phyloP scores from a whole-genome alignment of 2,329 filamentous ascomycete genomes.

The Clonostachys byssicola region DNA sequence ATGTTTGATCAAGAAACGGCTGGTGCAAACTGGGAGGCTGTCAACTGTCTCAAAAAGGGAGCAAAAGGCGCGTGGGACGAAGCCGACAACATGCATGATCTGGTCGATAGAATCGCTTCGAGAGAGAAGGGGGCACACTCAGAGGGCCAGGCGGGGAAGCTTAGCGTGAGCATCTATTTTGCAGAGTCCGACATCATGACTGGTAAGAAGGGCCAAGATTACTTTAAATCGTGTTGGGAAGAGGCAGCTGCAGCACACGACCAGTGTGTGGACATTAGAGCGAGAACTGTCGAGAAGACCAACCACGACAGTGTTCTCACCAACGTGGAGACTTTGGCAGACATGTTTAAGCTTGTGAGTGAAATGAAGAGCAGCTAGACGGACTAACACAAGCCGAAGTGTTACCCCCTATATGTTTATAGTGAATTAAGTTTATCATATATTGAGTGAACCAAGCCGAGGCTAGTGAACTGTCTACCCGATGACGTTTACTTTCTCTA shows the following conservation, averaged over 20 bases:
- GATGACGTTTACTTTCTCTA: too few relatives aligned
- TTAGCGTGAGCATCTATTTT: conserved; percentile 7
- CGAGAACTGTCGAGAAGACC: conserved; percentile 1
- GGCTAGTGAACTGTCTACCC: too few relatives aligned
- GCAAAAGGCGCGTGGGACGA: conserved; percentile 5
- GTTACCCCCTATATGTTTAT: too few relatives aligned
- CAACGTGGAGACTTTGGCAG: conserved; percentile 4
- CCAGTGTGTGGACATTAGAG: conserved; percentile 8
- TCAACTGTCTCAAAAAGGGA: conserved; percentile 9
- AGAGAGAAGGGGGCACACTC: conserved; percentile 1
- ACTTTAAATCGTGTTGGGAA: conserved; percentile 9
- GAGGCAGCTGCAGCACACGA: conserved; percentile 1
- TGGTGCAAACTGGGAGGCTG: conserved; percentile 10
- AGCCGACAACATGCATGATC: conserved; percentile 6
- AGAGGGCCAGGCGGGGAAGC: neutral
- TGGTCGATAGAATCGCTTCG: conserved; percentile 1
- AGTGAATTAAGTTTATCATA: too few relatives aligned
- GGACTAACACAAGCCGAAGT: too few relatives aligned
- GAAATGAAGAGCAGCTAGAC: too few relatives aligned
- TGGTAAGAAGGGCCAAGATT: conserved; percentile 8
- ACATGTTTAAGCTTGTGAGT: neutral
- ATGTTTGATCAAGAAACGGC: conserved; percentile 10
- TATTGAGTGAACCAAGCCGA: too few relatives aligned
- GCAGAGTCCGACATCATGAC: conserved; percentile 7
- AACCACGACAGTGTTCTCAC: conserved; percentile 9